Conservation (phyloP, 495 filamentous ascomycete species). For the Bacidia gigantensis region DNA sequence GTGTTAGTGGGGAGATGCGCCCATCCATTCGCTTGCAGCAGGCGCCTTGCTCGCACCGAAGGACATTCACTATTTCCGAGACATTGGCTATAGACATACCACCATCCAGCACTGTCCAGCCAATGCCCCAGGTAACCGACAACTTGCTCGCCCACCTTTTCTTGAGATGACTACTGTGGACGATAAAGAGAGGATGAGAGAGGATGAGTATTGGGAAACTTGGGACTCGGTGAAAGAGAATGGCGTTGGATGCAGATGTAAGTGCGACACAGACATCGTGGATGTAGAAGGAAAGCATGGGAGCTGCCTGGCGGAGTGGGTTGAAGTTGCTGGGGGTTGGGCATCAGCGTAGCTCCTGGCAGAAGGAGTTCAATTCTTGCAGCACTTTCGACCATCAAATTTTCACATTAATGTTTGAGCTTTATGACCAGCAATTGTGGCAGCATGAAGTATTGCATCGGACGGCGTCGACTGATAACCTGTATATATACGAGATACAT, state of each 20-base stretch:
- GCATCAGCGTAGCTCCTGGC: conserved; percentile 40
- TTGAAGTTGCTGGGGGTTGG: conserved; percentile 94
- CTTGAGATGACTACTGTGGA: conserved; percentile 76
- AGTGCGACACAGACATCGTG: conserved; percentile 95
- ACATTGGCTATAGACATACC: conserved; percentile 96
- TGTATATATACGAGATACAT: neutral
- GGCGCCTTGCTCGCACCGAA: conserved; percentile 67
- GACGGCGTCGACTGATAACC: neutral
- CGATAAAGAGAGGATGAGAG: conserved; percentile 76
- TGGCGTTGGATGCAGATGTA: conserved; percentile 91
- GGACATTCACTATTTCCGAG: conserved; percentile 98
- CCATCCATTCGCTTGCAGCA: conserved; percentile 94
- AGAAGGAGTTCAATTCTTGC: neutral
- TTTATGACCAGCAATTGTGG: neutral
- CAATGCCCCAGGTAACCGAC: conserved; percentile 73
- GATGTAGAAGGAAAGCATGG: conserved; percentile 96
- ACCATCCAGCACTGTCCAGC: conserved; percentile 98
- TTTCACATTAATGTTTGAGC: neutral
- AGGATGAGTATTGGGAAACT: conserved; percentile 93
- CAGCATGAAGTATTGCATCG: neutral
- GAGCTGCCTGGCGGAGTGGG: conserved; percentile 92
- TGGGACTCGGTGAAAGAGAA: conserved; percentile 84
- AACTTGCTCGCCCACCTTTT: conserved; percentile 67
- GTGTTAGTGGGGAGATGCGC: conserved; percentile 88
- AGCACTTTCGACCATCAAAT: neutral